Base-by-base conservation (phyloP, 345 rosid genomes). In the Citrus cavaleriei region DNA sequence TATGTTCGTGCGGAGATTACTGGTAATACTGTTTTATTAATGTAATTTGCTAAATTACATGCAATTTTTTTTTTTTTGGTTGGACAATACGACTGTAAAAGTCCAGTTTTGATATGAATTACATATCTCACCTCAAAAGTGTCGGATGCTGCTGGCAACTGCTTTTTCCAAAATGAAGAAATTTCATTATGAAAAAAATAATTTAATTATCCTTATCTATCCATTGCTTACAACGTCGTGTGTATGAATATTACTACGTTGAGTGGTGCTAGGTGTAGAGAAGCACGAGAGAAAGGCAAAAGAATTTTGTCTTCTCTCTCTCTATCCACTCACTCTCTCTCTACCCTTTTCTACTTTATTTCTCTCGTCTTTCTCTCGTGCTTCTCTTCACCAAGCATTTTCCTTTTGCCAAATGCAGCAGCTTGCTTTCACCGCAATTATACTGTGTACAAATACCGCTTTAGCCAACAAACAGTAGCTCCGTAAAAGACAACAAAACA, bases 1-100 rank as follows among this genome's bases (percentile, higher is more conserved):
- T 21, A 10, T 90, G 96, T 78, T 90, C 97, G 3, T 93, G 96
- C 77, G 67, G 87, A 79, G 95, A 90, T 77, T 90, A 87, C 68
- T 93, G 95, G 94, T 95, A 79, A 84, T 65, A 4, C 27, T 49
- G 71, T 64, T 75, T 64, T 14, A 19, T 19, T 22, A n/a, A 7
- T 9, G 21, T 27, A 30, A 14, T 14, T 54, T 18, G 58, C 58
- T 54, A 19, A 54, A 54, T 54, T 54, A 18, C 58, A 54, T 16
- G 7, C n/a, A 12, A 3, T 13, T 13, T 46, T 13, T 3, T 42
- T 12, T 42, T 12, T 42, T 12, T 46, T 18, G 2, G 4, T 30
- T 3, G 4, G 18, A 46, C 18, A 46, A 4, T 68, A 9, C 57
- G 22, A 32, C 40, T 3, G 1, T 18, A 14, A 2, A 63, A 4